Conservation (phyloP, 1,284 basidiomycete species). For the Papiliotrema terrestris region DNA sequence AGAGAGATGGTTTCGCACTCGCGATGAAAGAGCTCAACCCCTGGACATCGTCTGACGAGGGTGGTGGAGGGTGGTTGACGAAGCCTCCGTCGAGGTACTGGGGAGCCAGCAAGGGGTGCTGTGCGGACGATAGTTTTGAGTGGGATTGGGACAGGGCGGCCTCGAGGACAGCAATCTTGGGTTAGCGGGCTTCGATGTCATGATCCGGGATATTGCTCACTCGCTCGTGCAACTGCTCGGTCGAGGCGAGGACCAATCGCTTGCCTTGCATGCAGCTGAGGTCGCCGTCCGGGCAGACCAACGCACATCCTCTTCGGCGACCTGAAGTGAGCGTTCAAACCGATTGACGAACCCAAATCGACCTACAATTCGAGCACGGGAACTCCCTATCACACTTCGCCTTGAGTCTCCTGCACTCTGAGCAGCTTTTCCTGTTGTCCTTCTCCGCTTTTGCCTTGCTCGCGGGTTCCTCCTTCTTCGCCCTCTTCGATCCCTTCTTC, state of each 20-base stretch:
- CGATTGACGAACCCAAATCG: background rate
- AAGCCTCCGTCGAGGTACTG: slow-evolving; percentile 41
- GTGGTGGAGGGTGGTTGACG: slow-evolving; percentile 8
- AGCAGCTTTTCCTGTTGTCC: slow-evolving; percentile 34
- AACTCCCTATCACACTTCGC: slow-evolving; percentile 45
- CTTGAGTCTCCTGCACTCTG: slow-evolving; percentile 42
- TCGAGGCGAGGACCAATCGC: slow-evolving; percentile 42
- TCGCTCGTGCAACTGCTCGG: slow-evolving; percentile 43
- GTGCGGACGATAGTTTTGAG: slow-evolving; percentile 2
- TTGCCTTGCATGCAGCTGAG: slow-evolving; percentile 47
- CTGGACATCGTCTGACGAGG: background rate
- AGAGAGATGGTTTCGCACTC: background rate
- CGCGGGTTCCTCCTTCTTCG: slow-evolving; percentile 15
- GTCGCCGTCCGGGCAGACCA: slow-evolving; percentile 44
- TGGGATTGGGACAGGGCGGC: slow-evolving; percentile 36
- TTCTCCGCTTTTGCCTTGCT: slow-evolving; percentile 9
- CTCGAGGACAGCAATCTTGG: slow-evolving; percentile 40
- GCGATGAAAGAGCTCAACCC: background rate
- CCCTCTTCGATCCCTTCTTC: slow-evolving; percentile 4
- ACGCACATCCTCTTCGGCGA: slow-evolving; percentile 40
- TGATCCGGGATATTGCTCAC: slow-evolving; percentile 11
- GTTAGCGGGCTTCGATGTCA: background rate
- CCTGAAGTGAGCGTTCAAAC: slow-evolving; percentile 16
- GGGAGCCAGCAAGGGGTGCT: slow-evolving; percentile 37
- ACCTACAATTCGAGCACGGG: slow-evolving; percentile 45